These are phyloP conservation scores for Rhodamnia rubescens DNA, from an alignment of 345 rosid species.

Conservation along the genomic window DNA sequence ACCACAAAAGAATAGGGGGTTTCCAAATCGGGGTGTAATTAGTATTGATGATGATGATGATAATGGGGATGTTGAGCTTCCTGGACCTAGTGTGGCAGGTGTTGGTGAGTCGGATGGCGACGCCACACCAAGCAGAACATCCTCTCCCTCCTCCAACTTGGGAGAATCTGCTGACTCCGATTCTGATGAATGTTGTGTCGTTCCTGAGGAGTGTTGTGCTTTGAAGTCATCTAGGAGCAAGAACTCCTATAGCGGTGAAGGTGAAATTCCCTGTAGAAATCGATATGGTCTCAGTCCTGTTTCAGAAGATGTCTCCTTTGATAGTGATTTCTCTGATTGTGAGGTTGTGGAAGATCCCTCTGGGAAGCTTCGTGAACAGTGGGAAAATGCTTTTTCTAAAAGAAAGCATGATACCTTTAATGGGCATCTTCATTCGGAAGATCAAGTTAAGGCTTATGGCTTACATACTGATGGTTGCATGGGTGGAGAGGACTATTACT, in stretches of 20 bases:
- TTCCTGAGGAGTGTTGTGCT: constrained; percentile 21
- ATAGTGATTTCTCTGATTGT: constrained; percentile 54
- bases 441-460: constrained; percentile 19
- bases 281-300: constrained; percentile 38
- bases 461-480: constrained; percentile 7
- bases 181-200: constrained; percentile 31
- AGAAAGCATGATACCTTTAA: constrained; percentile 21
- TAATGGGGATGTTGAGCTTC: constrained; percentile 1
- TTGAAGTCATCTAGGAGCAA: constrained; percentile 35
- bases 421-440: constrained; percentile 12
- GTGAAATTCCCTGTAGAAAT: constrained; percentile 7
- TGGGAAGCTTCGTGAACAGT: constrained; percentile 42
- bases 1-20: constrained; percentile 12
- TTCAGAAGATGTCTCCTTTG: constrained; percentile 22
- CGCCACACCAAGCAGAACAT: constrained; percentile 22
- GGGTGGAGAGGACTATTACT: constrained; percentile 7
- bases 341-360: constrained; percentile 57
- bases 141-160: constrained; percentile 5
- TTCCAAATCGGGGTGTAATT: constrained; percentile 30
- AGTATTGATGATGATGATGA: constrained; percentile 51
- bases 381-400: constrained; percentile 48
- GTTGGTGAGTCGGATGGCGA: constrained; percentile 19
- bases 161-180: constrained; percentile 10
- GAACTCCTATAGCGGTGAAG: constrained; percentile 9
- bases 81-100: constrained; percentile 9